Evolutionary conservation across 169 alveolate genomes (phyloP), one percentile per base, ranked within the genome.

Genomic region (Plasmodium relictum): DNA sequence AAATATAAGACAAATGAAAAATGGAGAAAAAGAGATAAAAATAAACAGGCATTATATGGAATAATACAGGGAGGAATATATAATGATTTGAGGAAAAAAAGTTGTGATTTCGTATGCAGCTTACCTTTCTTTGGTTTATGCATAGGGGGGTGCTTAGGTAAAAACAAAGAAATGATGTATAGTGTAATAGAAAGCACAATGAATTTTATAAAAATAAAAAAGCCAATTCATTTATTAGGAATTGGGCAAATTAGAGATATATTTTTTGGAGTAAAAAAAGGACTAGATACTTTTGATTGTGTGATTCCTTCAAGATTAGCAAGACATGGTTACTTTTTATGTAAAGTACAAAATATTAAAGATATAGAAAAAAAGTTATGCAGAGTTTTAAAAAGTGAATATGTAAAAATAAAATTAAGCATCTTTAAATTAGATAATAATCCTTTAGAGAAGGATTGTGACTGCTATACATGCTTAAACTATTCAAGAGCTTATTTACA

Each of bases 271-370:
- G 97, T 98, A 48, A 97, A 99, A 52, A 95, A 98, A n/a, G 99
- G 99, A 24, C 99, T 98, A 54, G 99, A 99, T 90, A 98, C 98
- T 98, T 98, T 98, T 89, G 99, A 99, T 94, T 99, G 99, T 92
- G 99, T 99, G 14, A 98, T 96, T 87, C 99, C 99, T 2, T 97
- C 99, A 18, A 97, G 99, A 80, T 98, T 99, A 14, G 99, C 99
- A 4, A 97, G 99, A 44, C 89, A 76, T 76, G 89, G 89, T 0
- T 76, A 76, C 22, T 76, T 63, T 63, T 98, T 98, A 94, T 99
- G 99, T 20, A 95, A 98, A 20, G 99, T 98, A 3, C 92, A 98
- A 80, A 96, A 37, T 39, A 76, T 76, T 44, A 50, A 63, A 45
- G 48, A 14, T 2, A 37, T 76, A 12, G 89, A 76, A 76, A 68